Base-by-base conservation (phyloP, 2,329 filamentous ascomycete genomes). In the Calonectria multiphialidica region DNA sequence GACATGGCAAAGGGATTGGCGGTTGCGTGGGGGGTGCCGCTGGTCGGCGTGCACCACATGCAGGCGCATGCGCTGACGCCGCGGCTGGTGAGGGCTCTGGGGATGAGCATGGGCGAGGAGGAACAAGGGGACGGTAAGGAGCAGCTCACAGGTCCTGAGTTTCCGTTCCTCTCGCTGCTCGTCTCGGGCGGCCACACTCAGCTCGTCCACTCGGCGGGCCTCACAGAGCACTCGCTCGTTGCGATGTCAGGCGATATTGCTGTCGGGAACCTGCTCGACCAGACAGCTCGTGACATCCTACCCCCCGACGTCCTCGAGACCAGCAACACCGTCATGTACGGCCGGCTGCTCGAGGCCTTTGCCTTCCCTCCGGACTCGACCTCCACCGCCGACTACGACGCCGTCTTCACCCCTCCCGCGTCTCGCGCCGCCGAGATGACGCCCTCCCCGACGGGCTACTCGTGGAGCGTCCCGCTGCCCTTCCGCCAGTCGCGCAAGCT, bases 31-130 rank as follows among this genome's bases (percentile, higher is more conserved):
- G 89, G 92, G 75, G 89, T 95, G 44, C 96, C 96, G 3, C 86
- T 98, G 37, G 83, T 98, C 1, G 97, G 92, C 0, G 94, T 98
- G 1, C 94, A 99, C 82, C 97, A 99, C 83, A 98, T 99, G 97
- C 96, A 98, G 82, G 97, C 96, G 13, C 97, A 99, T 83, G 93
- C 97, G 21, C 86, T 99, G 74, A 98, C 97, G 21, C 94, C 96
- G 18, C 89, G 95, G 12, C 89, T 99, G 49, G 92, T 93, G 5
- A 85, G 87, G 37, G 93, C 94, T 6, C 83, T 96, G 72, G 81
- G 86, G 64, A 76, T 76, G 75, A 70, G 73, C 23, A 76, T 75
- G 73, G 72, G 71, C 16, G 73, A 79, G 49, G 37, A 66, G 16
- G 49, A 5, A 15, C 35, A 23, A 7, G 40, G 7, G 30, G 40